phyloP scores from a whole-genome alignment of 192 early-diverging fungal genomes.

The Coemansia sp. region DNA sequence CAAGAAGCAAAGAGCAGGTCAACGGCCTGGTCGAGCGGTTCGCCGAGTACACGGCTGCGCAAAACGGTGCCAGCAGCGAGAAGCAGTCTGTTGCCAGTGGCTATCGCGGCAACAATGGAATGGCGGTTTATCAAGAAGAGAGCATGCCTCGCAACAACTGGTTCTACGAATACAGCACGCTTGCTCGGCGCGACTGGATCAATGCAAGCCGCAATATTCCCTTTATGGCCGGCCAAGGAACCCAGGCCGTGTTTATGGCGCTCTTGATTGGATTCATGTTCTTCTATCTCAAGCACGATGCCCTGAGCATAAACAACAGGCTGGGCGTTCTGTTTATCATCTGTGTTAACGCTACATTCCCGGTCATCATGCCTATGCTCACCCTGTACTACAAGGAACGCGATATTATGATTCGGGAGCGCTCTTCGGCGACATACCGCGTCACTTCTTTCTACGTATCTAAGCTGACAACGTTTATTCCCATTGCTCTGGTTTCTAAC shows the following conservation, averaged over 20 bases:
- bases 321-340: conserved; percentile 52
- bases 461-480: conserved; percentile 57
- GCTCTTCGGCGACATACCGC: conserved; percentile 64
- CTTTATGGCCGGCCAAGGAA: conserved; percentile 33
- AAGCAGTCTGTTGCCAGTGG: conserved; percentile 1
- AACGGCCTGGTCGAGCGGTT: conserved; percentile 40
- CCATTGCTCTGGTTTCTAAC: conserved; percentile 33
- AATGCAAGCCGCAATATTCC: conserved; percentile 44
- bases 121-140: conserved; percentile 8
- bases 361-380: conserved; percentile 57
- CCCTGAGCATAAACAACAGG: conserved; percentile 50
- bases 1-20: conserved; percentile 43
- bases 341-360: conserved; percentile 57
- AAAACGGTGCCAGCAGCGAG: conserved; percentile 1
- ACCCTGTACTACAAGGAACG: conserved; percentile 50
- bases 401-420: conserved; percentile 61
- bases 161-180: conserved; percentile 53
- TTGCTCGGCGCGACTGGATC: conserved; percentile 54
- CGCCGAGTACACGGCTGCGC: conserved; percentile 17
- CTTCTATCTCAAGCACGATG: conserved; percentile 47
- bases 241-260: conserved; percentile 45
- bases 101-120: conserved; percentile 4
- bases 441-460: conserved; percentile 61
- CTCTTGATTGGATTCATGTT: conserved; percentile 61
- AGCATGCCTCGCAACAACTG: conserved; percentile 53